A percentile compares a stretch with the other conserved stretches of the same genome.
phyloP scores from a whole-genome alignment of 23 red algal genomes.

The Gracilariopsis chorda region DNA sequence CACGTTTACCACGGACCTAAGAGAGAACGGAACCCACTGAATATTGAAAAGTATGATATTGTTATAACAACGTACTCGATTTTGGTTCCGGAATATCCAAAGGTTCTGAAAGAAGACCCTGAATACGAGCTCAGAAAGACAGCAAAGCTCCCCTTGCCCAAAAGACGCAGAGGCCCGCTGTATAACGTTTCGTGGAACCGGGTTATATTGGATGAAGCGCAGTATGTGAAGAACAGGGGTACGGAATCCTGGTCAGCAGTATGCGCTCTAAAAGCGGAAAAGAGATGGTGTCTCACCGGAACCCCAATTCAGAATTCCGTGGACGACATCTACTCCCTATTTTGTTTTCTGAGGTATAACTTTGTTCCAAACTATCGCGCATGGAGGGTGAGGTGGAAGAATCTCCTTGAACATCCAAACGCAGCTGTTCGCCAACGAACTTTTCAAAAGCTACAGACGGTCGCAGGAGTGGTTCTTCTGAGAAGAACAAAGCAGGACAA shows the following conservation, averaged over 20 bases:
- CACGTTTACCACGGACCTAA: slow-evolving; percentile 71
- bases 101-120: slow-evolving; percentile 11
- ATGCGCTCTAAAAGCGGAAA: slow-evolving; percentile 25
- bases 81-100: slow-evolving; percentile 48
- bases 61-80: slow-evolving; percentile 82
- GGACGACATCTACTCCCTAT: slow-evolving; percentile 77
- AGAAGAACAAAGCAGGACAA: slow-evolving; percentile 53
- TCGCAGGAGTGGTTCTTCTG: slow-evolving; percentile 34
- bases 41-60: slow-evolving; percentile 53
- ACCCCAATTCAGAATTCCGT: slow-evolving; percentile 89
- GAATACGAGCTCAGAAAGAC: background rate
- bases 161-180: slow-evolving; percentile 24
- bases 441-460: slow-evolving; percentile 34
- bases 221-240: slow-evolving; percentile 63
- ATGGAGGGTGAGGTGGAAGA: slow-evolving; percentile 29
- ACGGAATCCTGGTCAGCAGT: slow-evolving; percentile 43
- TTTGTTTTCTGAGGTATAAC: slow-evolving; percentile 72
- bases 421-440: background rate
- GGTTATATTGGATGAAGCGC: slow-evolving; percentile 87
- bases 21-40: background rate
- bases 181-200: slow-evolving; percentile 56
- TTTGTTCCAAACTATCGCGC: slow-evolving; percentile 33
- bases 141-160: background rate
- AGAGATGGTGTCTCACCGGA: slow-evolving; percentile 88
- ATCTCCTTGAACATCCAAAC: background rate